These are phyloP conservation scores for Clarireedia paspali DNA, from an alignment of 2,329 filamentous ascomycete species.

Conservation along the genomic window DNA sequence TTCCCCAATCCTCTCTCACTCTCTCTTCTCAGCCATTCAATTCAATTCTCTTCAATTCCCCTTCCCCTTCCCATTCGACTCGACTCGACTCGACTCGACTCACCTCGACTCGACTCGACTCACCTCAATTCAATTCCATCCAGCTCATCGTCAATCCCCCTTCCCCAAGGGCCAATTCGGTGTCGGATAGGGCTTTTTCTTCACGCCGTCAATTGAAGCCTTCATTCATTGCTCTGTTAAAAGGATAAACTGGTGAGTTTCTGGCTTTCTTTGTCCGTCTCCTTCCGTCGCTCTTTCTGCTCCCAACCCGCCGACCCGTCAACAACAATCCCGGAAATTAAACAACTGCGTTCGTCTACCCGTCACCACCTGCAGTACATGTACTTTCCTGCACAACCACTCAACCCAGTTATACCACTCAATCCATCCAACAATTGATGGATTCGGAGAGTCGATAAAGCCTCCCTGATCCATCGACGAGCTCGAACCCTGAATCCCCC, in stretches of 20 bases:
- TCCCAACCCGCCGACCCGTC: no score
- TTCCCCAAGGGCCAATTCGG: no score
- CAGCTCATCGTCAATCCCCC: no score
- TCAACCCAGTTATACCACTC: background rate
- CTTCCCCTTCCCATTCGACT: background rate
- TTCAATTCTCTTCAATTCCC: background rate
- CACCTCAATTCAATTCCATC: background rate
- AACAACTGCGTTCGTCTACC: no score
- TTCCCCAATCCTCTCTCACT: slow-evolving; percentile 4
- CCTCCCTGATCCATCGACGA: background rate
- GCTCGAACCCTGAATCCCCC: background rate
- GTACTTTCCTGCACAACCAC: background rate
- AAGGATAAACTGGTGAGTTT: no score
- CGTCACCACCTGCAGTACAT: no score
- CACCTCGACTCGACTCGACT: background rate
- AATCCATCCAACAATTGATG: background rate
- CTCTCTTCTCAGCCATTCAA: background rate
- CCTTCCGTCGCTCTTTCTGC: no score
- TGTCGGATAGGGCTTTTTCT: no score
- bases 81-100: background rate
- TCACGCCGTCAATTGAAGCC: no score
- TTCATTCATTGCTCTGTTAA: no score
- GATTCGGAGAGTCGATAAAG: background rate
- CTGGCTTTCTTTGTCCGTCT: no score
- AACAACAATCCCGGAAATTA: no score